Conservation (phyloP, 2,329 filamentous ascomycete species). For the Huntiella abstrusa region DNA sequence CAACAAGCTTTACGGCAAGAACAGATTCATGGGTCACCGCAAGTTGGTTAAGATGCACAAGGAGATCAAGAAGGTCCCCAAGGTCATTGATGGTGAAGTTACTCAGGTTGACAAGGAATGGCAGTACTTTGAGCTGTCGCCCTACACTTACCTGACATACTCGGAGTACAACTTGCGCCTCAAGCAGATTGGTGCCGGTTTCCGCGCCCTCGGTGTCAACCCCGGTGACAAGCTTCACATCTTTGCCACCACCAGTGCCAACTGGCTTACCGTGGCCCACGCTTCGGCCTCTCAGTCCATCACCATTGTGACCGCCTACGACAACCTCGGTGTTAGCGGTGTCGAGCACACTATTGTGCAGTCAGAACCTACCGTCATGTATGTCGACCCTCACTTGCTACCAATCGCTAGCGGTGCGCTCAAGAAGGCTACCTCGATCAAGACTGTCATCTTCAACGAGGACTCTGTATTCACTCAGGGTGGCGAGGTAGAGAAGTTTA, state of each 20-base stretch:
- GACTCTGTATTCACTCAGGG: slow-evolving; percentile 30
- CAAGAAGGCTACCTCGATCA: slow-evolving; percentile 35
- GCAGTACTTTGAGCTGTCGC: slow-evolving; percentile 71
- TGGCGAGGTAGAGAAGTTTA: slow-evolving; percentile 35
- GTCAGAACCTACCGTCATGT: slow-evolving; percentile 66
- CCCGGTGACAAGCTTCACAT: slow-evolving; percentile 55
- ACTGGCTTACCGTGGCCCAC: slow-evolving; percentile 74
- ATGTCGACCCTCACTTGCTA: slow-evolving; percentile 64
- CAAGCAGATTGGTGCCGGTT: slow-evolving; percentile 49
- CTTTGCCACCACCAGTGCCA: slow-evolving; percentile 64
- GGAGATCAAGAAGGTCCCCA: slow-evolving; percentile 79
- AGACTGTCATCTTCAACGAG: slow-evolving; percentile 45
- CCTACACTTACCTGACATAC: slow-evolving; percentile 61
- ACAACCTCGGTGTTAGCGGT: slow-evolving; percentile 71
- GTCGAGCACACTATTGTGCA: slow-evolving; percentile 73
- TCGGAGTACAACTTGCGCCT: slow-evolving; percentile 56
- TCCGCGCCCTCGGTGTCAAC: slow-evolving; percentile 55
- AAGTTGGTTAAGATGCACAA: slow-evolving; percentile 59
- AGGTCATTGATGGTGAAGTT: slow-evolving; percentile 65
- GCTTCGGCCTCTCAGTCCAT: slow-evolving; percentile 65
- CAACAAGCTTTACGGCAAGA: slow-evolving; percentile 41
- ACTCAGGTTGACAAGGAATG: slow-evolving; percentile 75
- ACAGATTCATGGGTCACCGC: slow-evolving; percentile 50
- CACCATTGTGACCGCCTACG: slow-evolving; percentile 85
- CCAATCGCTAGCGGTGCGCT: slow-evolving; percentile 39